Evolutionary conservation across 148 eudicot species (phyloP), one percentile per base, ranked within the genome.

Genomic region (Vaccinium darrowii): DNA sequence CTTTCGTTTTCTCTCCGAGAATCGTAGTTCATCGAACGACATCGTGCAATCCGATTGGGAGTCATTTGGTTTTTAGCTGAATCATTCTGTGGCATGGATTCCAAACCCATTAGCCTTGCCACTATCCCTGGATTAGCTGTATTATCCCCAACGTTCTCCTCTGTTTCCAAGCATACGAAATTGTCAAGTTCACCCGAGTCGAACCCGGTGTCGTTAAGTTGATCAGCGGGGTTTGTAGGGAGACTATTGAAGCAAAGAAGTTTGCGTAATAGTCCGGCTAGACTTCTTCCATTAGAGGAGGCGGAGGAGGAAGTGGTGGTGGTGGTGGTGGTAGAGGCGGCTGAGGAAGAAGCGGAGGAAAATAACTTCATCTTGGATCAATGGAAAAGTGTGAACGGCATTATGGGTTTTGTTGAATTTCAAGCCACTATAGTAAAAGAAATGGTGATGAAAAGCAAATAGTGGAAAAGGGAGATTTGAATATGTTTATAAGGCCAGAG

Each of bases 21-120:
- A 73, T 86, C 91, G 30, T 13, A 90, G 80, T 80, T 87, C 91
- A 89, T 80, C 5, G 93, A 90, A 30, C 86, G 84, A 77, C 88
- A 88, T 53, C 88, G 82, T 7, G 87, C 3, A 81, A 88, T 62
- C 23, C 90, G 86, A 71, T 63, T 54, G 49, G 83, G 21, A 74
- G 3, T 43, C 43, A 76, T 80, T 21, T 79, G 90, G 82, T 83
- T 33, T 62, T 71, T 33, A 15, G 15, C 86, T 6, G 72, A 80
- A 54, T 79, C 85, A 5, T 78, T 30, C 36, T 72, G 84, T 0
- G 97, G 95, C 87, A 91, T 86, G 7, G 93, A 90, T 63, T 95
- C 97, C 65, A 94, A 85, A 2, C 98, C 98, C 98, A 95, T 95
- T 14, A 95, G 88, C 87, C 89, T 92, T 33, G 95, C 98, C 76